A percentile compares a stretch with the other conserved stretches of the same genome.
Conservation (phyloP, 352 stramenopile genomes). For the Globisporangium megalacanthum region DNA sequence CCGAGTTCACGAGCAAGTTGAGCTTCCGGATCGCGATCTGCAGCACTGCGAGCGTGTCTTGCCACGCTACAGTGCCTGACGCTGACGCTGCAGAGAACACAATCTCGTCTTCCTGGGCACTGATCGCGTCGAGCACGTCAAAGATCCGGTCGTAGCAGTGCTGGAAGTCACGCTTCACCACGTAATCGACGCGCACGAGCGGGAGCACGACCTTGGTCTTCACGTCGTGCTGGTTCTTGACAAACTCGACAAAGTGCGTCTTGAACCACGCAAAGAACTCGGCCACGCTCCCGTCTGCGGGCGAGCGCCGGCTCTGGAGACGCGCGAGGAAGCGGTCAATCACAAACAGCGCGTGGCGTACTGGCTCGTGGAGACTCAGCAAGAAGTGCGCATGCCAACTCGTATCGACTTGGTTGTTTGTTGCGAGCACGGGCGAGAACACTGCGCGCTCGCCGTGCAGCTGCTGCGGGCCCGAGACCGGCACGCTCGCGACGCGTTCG, state of each 20-base stretch:
- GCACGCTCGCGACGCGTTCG: constrained; percentile 26
- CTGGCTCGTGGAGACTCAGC: constrained; percentile 67
- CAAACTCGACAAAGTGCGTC: constrained; percentile 73
- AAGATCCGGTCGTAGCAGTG: constrained; percentile 61
- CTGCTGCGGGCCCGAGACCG: constrained; percentile 36
- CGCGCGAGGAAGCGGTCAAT: constrained; percentile 78
- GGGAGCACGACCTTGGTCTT: constrained; percentile 64
- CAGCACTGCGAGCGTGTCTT: constrained; percentile 33
- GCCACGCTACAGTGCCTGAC: constrained; percentile 27
- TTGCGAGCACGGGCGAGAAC: constrained; percentile 62
- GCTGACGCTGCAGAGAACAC: constrained; percentile 42
- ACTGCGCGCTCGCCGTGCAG: constrained; percentile 37
- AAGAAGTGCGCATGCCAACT: constrained; percentile 77
- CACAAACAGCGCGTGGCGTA: constrained; percentile 76
- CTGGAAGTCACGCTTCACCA: constrained; percentile 58
- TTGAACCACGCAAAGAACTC: constrained; percentile 84
- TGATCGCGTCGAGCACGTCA: constrained; percentile 50
- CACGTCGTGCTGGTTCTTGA: constrained; percentile 63
- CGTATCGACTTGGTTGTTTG: constrained; percentile 40
- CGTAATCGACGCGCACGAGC: constrained; percentile 52
- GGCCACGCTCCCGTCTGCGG: constrained; percentile 43
- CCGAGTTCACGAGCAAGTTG: constrained; percentile 60
- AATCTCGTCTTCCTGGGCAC: constrained; percentile 47
- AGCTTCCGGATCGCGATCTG: constrained; percentile 72
- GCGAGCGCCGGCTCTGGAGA: constrained; percentile 35